These are phyloP conservation scores for Conidiobolus incongruus DNA, from an alignment of 371 early-diverging fungal genomes.

Conservation along the genomic window DNA sequence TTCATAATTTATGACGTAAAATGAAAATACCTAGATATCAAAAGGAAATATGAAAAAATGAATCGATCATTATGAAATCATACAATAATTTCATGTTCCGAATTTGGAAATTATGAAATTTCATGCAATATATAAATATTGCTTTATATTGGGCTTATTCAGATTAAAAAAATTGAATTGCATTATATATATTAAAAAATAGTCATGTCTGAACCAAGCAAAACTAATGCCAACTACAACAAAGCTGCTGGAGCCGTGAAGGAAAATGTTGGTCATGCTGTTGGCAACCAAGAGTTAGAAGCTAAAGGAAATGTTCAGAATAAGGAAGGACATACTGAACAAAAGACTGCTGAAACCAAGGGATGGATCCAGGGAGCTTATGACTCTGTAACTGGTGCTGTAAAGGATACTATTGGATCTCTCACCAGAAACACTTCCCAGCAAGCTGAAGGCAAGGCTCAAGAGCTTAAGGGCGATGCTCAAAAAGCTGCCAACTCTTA, in stretches of 20 bases:
- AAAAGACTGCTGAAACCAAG: conserved; percentile 7
- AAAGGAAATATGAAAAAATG: no score
- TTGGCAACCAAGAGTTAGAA: conserved; percentile 7
- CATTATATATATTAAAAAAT: background rate
- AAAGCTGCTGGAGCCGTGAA: conserved; percentile 10
- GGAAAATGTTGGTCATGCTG: conserved; percentile 8
- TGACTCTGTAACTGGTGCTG: conserved; percentile 13
- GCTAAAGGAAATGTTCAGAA: conserved; percentile 10
- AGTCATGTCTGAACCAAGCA: background rate
- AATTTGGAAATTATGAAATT: no score
- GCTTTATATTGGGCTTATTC: no score
- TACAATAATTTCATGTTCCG: no score
- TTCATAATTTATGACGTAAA: no score
- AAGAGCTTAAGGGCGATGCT: conserved; percentile 13
- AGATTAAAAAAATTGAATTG: no score
- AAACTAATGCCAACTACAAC: conserved; percentile 6
- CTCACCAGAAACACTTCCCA: conserved; percentile 12
- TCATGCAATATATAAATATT: no score
- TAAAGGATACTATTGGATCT: conserved; percentile 16
- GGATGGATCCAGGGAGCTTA: conserved; percentile 6
- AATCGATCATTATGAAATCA: no score
- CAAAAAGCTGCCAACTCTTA: conserved; percentile 4
- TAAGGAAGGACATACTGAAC: conserved; percentile 9
- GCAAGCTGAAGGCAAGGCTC: conserved; percentile 15
- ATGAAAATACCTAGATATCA: no score